Base-by-base conservation (phyloP, 2,329 filamentous ascomycete genomes). In the Fusarium vanettenii region DNA sequence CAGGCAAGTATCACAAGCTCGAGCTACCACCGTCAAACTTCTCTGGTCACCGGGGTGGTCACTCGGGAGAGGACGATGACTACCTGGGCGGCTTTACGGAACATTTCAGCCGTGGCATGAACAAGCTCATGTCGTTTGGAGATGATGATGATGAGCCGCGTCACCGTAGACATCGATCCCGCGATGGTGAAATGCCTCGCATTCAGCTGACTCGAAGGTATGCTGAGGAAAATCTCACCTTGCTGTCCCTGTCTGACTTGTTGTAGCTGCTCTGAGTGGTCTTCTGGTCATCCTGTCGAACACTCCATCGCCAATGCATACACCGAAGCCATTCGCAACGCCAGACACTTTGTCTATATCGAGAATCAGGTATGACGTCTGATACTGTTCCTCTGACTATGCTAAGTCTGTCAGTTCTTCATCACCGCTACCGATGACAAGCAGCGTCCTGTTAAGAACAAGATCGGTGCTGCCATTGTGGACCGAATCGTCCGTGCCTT, bases 301-400 rank as follows among this genome's bases (percentile, higher is more conserved):
- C 95, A 97, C 81, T 97, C 95, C 1, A 96, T 98, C 71, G 91
- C 92, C 71, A 95, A 96, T 80, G 95, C 95, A 1, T 97, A 97
- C 79, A 91, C 93, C 37, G 88, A 93, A 50, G 88, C 91, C 31
- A 95, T 95, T 76, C 86, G 84, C 41, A 90, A 91, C 59, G 92
- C 92, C 20, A 85, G 91, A 79, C 91, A 95, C 80, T 95, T 93
- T 79, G 84, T 95, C 68, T 95, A 95, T 82, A 95, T 95, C 39
- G 93, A 95, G 81, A 95, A 95, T 78, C 92, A 90, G 81, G 87
- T 87, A 78, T 66, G 79, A 5, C 4, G 8, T 7, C n/a, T 10
- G 5, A 14, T 2, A 2, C n/a, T 0, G 7, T 3, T 59, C 7
- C 20, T 1, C 2, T 1, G 18, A 18, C 1, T 33, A 20, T 39